phyloP scores from a whole-genome alignment of 1,139 yeast species.

The Geotrichum reessii region DNA sequence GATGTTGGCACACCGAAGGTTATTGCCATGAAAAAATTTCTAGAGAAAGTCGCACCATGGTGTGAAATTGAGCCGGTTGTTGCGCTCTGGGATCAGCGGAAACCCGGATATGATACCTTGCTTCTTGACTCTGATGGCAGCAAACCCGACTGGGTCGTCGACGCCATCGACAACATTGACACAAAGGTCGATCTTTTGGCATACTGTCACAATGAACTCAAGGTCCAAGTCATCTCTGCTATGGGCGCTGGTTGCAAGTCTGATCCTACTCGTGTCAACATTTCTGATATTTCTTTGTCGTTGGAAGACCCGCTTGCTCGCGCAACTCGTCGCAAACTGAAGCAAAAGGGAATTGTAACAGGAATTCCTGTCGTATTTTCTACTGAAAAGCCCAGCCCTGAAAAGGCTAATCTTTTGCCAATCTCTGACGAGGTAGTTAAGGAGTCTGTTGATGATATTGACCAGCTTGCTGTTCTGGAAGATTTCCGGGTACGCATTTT shows the following conservation, averaged over 20 bases:
- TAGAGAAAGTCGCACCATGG: constrained; percentile 83
- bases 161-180: constrained; percentile 92
- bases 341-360: constrained; percentile 64
- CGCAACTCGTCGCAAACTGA: constrained; percentile 74
- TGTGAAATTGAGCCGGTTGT: constrained; percentile 69
- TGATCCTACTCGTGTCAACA: constrained; percentile 74
- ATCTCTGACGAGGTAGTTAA: constrained; percentile 71
- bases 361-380: constrained; percentile 88
- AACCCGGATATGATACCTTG: constrained; percentile 37
- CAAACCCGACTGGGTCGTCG: constrained; percentile 53
- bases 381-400: constrained; percentile 93
- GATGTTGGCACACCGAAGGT: constrained; percentile 94
- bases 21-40: constrained; percentile 60
- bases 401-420: constrained; percentile 81
- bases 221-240: constrained; percentile 60
- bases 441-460: constrained; percentile 63
- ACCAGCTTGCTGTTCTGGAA: constrained; percentile 76
- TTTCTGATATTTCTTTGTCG: constrained; percentile 70
- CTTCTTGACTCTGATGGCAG: constrained; percentile 49
- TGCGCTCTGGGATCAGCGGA: constrained; percentile 61
- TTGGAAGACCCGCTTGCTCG: constrained; percentile 94
- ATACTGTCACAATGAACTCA: constrained; percentile 56
- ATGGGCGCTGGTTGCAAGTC: constrained; percentile 96
- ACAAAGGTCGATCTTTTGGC: constrained; percentile 85
- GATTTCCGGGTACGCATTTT: constrained; percentile 89